Conservation (phyloP, 2,329 filamentous ascomycete species). For the Fusarium kyushuense region DNA sequence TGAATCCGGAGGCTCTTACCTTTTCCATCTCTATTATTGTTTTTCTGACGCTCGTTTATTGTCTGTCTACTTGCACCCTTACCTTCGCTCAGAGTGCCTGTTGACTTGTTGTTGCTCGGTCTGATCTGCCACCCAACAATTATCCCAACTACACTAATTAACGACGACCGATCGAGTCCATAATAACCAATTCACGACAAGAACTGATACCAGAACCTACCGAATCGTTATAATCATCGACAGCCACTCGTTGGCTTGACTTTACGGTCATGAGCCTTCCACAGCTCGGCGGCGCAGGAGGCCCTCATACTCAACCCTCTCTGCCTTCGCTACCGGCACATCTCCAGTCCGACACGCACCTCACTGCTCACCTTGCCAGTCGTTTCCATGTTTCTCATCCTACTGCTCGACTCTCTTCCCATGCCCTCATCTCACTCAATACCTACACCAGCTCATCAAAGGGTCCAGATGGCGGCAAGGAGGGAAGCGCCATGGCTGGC, state of each 20-base stretch:
- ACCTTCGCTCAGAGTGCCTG: slow-evolving; percentile 44
- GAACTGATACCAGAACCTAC: slow-evolving; percentile 20
- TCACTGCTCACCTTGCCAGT: slow-evolving; percentile 85
- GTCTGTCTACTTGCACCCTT: slow-evolving; percentile 30
- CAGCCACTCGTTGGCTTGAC: slow-evolving; percentile 52
- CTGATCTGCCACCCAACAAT: slow-evolving; percentile 8
- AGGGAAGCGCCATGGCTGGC: slow-evolving; percentile 91
- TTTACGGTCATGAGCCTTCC: slow-evolving; percentile 71
- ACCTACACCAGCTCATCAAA: slow-evolving; percentile 92
- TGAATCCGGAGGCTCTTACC: slow-evolving; percentile 32
- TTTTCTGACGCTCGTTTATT: slow-evolving; percentile 47
- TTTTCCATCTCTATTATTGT: slow-evolving; percentile 25
- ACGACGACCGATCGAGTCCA: slow-evolving; percentile 22
- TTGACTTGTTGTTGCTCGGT: slow-evolving; percentile 15
- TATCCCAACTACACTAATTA: slow-evolving; percentile 8
- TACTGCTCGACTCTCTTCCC: slow-evolving; percentile 88
- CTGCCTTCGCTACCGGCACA: slow-evolving; percentile 89
- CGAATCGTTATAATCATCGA: slow-evolving; percentile 28
- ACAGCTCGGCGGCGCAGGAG: slow-evolving; percentile 63
- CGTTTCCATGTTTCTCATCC: slow-evolving; percentile 93
- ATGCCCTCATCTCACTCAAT: slow-evolving; percentile 91
- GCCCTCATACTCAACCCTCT: slow-evolving; percentile 84
- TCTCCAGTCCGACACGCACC: slow-evolving; percentile 80
- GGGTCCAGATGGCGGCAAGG: slow-evolving; percentile 89
- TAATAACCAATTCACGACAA: slow-evolving; percentile 15